Evolutionary conservation across 2,329 filamentous ascomycete genomes (phyloP).

Genomic region (Alternaria postmessia): DNA sequence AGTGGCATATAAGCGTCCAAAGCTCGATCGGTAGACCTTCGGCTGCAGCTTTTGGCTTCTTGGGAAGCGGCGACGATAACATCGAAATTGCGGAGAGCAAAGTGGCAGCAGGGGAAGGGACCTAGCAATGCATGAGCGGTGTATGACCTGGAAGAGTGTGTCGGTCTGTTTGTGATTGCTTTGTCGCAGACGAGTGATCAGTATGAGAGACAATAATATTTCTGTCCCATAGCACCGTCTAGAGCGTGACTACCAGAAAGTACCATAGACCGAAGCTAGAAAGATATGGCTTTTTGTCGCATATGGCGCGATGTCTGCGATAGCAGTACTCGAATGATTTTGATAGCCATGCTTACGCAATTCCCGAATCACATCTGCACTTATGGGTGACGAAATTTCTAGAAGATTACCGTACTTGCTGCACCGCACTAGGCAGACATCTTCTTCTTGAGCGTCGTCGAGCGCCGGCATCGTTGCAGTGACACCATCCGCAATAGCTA

Average conservation of each 20-base stretch:
- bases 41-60: neutral
- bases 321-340: neutral
- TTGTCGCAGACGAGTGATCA: neutral
- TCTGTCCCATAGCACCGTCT: neutral
- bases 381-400: neutral
- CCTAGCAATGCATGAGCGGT: neutral
- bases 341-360: neutral
- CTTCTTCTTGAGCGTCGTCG: neutral
- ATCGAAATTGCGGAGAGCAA: neutral
- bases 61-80: neutral
- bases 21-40: neutral
- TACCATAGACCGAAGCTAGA: neutral
- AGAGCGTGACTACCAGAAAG: neutral
- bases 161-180: neutral
- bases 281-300: neutral
- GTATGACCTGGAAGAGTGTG: neutral
- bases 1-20: slow-evolving; percentile 2
- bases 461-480: neutral
- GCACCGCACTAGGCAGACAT: neutral
- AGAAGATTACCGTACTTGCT: neutral
- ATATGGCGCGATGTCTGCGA: neutral
- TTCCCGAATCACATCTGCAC: neutral
- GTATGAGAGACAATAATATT: neutral
- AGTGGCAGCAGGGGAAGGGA: neutral
- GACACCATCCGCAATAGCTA: neutral